These are phyloP conservation scores for Phragmites australis DNA, from an alignment of 176 grass and related monocot species.

Conservation along the genomic window DNA sequence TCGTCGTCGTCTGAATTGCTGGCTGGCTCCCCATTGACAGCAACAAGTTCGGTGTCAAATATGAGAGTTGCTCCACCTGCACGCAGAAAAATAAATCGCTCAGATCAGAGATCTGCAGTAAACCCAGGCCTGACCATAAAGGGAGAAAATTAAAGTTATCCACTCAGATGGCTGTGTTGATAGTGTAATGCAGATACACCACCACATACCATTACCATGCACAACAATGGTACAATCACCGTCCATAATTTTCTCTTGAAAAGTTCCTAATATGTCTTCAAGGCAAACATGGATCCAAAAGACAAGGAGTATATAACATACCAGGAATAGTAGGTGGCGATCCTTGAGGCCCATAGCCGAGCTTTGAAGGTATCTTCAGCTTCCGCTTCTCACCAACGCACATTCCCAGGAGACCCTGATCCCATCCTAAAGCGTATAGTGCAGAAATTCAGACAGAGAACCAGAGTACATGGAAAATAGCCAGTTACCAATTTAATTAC, in stretches of 20 bases:
- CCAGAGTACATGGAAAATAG: neutral
- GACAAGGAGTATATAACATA: constrained; percentile 1
- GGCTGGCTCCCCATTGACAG: constrained; percentile 74
- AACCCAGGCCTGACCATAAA: neutral
- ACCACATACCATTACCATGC: no score
- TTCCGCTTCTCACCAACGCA: constrained; percentile 94
- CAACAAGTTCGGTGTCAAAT: constrained; percentile 93
- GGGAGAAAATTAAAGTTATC: neutral
- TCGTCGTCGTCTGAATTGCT: constrained; percentile 35
- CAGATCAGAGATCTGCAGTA: neutral
- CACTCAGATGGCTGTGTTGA: neutral
- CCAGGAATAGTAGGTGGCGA: constrained; percentile 90
- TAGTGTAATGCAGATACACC: neutral
- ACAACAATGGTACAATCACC: neutral
- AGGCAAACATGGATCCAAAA: neutral
- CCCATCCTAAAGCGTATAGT: constrained; percentile 65
- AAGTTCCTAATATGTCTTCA: neutral
- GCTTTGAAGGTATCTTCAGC: constrained; percentile 95
- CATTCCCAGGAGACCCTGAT: constrained; percentile 95
- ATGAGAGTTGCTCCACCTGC: constrained; percentile 96
- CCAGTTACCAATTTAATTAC: constrained; percentile 32
- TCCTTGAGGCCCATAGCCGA: constrained; percentile 86
- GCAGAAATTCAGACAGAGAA: constrained; percentile 21
- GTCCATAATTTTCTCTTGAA: neutral
- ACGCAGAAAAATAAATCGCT: neutral